Evolutionary conservation across 1,284 basidiomycete species (phyloP).

Genomic region (Ustilago bromivora): DNA sequence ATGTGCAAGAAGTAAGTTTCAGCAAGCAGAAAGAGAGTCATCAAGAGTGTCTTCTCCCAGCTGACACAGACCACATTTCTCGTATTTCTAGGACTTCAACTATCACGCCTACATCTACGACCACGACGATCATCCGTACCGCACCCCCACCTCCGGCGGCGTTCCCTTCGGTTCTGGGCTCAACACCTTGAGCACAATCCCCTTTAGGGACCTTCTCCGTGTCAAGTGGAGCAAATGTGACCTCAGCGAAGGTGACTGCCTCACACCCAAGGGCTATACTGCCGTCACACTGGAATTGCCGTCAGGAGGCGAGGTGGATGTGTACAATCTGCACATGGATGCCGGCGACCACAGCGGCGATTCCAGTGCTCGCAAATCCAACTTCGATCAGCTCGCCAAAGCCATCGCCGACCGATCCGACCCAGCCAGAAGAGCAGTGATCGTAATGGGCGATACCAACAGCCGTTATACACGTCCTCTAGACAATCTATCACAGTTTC

Average conservation of each 20-base stretch:
- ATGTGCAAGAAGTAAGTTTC: conserved; percentile 28
- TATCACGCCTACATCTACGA: conserved; percentile 36
- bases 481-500: conserved; percentile 14
- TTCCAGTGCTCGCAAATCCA: conserved; percentile 21
- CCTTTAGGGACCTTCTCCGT: conserved; percentile 14
- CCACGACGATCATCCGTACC: conserved; percentile 27
- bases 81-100: conserved; percentile 18
- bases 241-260: conserved; percentile 28
- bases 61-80: neutral
- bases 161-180: conserved; percentile 28
- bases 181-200: conserved; percentile 30
- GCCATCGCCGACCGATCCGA: conserved; percentile 24
- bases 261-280: conserved; percentile 33
- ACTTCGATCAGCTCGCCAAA: conserved; percentile 24
- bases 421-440: conserved; percentile 16
- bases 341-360: conserved; percentile 22
- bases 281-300: conserved; percentile 21
- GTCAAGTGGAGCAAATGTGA: conserved; percentile 29
- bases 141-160: conserved; percentile 26
- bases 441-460: conserved; percentile 39
- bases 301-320: conserved; percentile 15
- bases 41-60: neutral
- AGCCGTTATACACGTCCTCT: conserved; percentile 25
- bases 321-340: conserved; percentile 34
- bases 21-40: neutral